Base-by-base conservation (phyloP, 352 stramenopile species). In the Globisporangium spiculum region DNA sequence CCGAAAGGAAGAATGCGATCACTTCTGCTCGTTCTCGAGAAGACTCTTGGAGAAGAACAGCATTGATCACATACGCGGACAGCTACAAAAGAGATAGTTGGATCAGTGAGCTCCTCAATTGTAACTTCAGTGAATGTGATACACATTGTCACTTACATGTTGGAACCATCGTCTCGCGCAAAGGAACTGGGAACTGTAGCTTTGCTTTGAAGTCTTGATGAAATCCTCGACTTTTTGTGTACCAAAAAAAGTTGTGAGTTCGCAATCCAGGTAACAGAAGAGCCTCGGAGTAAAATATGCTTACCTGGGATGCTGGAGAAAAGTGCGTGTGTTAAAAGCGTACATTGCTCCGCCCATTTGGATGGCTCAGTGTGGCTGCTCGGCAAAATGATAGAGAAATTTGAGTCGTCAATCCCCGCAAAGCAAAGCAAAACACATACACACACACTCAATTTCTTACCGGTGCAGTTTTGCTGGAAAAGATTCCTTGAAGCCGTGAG, bases 121-220 rank as follows among this genome's bases (percentile, higher is more conserved):
- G 4, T 22, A 20, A 36, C 48, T 14, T 20, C 18, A 26, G 36
- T 38, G 8, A 16, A 61, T 48, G 22, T 60, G 30, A n/a, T 26
- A 8, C 8, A 44, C n/a, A 10, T 20, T 32, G n/a, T 4, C 32
- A 73, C 83, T 18, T 79, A 96, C 89, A 68, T 96, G 86, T 62
- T 95, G 87, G 65, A 95, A 95, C 87, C 87, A 96, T 10, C 80
- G 83, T 62, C 88, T 93, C 22, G 84, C 81, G 36, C 74, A 78
- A 41, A 79, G 67, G 59, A 94, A 96, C 27, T 90, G 76, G 36
- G 65, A 32, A 1, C 79, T 90, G 65, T 88, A 81, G 16, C 67
- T 56, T 7, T 77, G 75, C 60, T 91, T 93, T 18, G 79, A 87
- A 8, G 67, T 68, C 22, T 68, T 75, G 59, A 90, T 69, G n/a